Evolutionary conservation across 148 eudicot genomes (phyloP), one percentile per base, ranked within the genome.

Genomic region (Heliamphora exappendiculata): DNA sequence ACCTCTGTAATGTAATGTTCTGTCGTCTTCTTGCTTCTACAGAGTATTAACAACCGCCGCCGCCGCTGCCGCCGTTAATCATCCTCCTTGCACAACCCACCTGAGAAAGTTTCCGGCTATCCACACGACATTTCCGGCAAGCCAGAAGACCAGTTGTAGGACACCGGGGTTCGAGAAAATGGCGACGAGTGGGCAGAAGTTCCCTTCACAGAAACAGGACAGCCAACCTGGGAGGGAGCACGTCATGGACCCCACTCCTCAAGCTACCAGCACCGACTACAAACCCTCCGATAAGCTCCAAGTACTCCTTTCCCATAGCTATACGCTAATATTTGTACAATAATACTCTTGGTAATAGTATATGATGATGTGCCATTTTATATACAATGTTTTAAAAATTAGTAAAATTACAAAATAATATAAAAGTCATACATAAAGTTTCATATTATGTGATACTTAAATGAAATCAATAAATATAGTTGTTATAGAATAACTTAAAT

Each of bases 161-260:
- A 14, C 34, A 70, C 1, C 7, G 26, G 22, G 0, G 13, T 44
- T 24, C 70, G 72, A 11, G 72, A 53, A 16, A 73, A 89, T 91
- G 97, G 89, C 88, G 7, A 76, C 81, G 5, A 72, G 78, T 0
- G 84, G 83, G 12, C 33, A 82, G 22, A 76, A 83, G 60, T 90
- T 92, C 66, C 94, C 97, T 17, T 73, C 89, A 0, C 95, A 92
- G 76, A 84, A 74, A 73, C 97, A 92, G 69, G 93, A 86, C 36
- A 60, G 82, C 54, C 97, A 92, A 79, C 97, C 97, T 0, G 97
- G 97, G 31, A 89, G 80, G 67, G 89, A 93, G 82, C 95, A 89
- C 78, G 59, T 82, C 75, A 93, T 93, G 97, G 89, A 90, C 76
- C 97, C 97, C 0, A 79, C 72, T 22, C 93, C 95, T 6, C 82